Percentiles rank a stretch among this genome's conserved stretches.
Evolutionary conservation across 331 rosid species (phyloP).

Genomic region (Acacia pycnantha): DNA sequence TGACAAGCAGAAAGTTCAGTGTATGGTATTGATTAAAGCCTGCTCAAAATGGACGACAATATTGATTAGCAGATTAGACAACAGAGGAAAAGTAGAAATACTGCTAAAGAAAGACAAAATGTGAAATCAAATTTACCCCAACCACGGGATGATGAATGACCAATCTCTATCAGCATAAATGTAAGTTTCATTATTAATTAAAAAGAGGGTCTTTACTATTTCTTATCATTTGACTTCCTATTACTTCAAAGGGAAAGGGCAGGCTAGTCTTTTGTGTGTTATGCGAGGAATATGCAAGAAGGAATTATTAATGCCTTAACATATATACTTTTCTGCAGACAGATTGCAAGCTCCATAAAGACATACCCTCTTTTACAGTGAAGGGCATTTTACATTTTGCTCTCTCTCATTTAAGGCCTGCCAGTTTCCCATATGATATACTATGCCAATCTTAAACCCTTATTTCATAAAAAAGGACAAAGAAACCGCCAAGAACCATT

Average conservation of each 20-base stretch:
- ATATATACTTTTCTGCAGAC: conserved; percentile 21
- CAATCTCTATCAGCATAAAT: conserved; percentile 31
- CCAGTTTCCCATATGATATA: conserved; percentile 20
- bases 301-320: conserved; percentile 22
- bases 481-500: conserved; percentile 34
- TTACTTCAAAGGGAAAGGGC: conserved; percentile 27
- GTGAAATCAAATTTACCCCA: conserved; percentile 34
- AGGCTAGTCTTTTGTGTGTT: conserved; percentile 24
- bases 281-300: conserved; percentile 37
- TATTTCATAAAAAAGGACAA: conserved; percentile 34
- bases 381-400: conserved; percentile 25
- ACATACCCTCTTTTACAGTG: conserved; percentile 25
- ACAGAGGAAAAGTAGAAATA: neutral
- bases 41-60: conserved; percentile 37
- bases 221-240: conserved; percentile 49
- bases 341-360: conserved; percentile 43
- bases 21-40: conserved; percentile 38
- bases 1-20: conserved; percentile 34
- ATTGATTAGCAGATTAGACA: conserved; percentile 29
- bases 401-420: conserved; percentile 35
- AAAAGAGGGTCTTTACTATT: conserved; percentile 12
- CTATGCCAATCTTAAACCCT: conserved; percentile 32
- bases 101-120: conserved; percentile 40
- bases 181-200: conserved; percentile 18
- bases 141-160: conserved; percentile 22